Evolutionary conservation across 2,329 filamentous ascomycete genomes (phyloP), one percentile per base, ranked within the genome.

Genomic region (Monilinia aucupariae): DNA sequence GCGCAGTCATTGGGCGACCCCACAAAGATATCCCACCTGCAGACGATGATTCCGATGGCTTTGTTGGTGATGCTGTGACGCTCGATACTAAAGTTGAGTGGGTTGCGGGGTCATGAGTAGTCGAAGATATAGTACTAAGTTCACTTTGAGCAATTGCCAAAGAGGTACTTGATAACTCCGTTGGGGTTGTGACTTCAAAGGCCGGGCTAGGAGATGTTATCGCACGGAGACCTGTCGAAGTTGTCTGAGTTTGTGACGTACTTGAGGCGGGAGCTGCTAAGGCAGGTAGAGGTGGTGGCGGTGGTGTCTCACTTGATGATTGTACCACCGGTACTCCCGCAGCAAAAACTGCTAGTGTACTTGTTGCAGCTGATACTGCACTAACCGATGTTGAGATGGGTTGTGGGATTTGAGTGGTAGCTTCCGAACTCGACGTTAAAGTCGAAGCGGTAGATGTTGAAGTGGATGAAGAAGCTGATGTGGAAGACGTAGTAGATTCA

Each of bases 331-430:
- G 51, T 52, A 45, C 48, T 53, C 59, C 52, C 39, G 54, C 52
- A 13, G 61, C 55, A 30, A 59, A 13, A 27, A 64, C 51, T 22
- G 61, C 61, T 50, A 58, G 64, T 54, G 65, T 65, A 20, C 62
- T 27, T 17, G 66, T 55, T 17, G 63, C 61, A 45, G 60, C 80
- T 59, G 81, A 80, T 66, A 82, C 75, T 64, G 79, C 81, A 69
- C 81, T 84, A 75, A 66, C 66, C 17, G 64, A 61, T 30, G 55
- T 62, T 43, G 70, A 61, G 43, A 64, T 58, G 30, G 68, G 61
- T 48, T 25, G 34, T 17, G 47, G 54, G 25, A 32, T 25, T 34
- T 32, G 49, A 25, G 15, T 54, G 65, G 63, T 62, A 41, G 49
- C 37, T 39, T 65, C 60, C 20, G 64, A 52, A 25, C n/a, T 25